phyloP scores from a whole-genome alignment of 495 filamentous ascomycete species.

The Penicillium angulare region DNA sequence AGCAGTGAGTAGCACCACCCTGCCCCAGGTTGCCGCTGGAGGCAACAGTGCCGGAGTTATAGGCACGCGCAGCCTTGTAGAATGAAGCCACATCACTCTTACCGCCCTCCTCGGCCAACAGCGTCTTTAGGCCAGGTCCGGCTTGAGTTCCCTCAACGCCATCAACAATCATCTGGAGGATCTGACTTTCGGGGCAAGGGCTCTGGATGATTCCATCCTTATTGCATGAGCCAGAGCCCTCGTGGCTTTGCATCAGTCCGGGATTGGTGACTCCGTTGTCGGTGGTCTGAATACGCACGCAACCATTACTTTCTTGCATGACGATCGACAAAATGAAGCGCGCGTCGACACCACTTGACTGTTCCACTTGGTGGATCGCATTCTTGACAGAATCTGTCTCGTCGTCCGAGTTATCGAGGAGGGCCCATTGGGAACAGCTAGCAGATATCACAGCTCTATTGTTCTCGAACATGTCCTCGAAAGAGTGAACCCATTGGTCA shows the following conservation, averaged over 20 bases:
- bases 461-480: constrained; percentile 29
- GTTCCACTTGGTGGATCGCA: constrained; percentile 40
- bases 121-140: constrained; percentile 44
- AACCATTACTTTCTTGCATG: too few relatives aligned
- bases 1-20: too few relatives aligned
- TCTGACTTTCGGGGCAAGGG: constrained; percentile 45
- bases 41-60: too few relatives aligned
- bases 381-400: constrained; percentile 41
- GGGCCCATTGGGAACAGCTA: constrained; percentile 42
- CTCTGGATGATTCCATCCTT: constrained; percentile 24
- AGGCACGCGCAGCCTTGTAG: constrained; percentile 53
- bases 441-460: constrained; percentile 40
- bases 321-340: constrained; percentile 62
- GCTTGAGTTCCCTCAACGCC: constrained; percentile 37
- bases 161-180: constrained; percentile 50
- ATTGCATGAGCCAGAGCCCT: constrained; percentile 47
- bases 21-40: too few relatives aligned
- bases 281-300: too few relatives aligned
- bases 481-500: constrained; percentile 14
- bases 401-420: constrained; percentile 34
- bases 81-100: constrained; percentile 32
- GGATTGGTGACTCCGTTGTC: too few relatives aligned
- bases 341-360: constrained; percentile 39
- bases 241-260: too few relatives aligned
- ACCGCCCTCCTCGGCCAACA: constrained; percentile 29